Conservation (phyloP, 805 yeast genomes). For the Schwanniomyces vanrijiae region DNA sequence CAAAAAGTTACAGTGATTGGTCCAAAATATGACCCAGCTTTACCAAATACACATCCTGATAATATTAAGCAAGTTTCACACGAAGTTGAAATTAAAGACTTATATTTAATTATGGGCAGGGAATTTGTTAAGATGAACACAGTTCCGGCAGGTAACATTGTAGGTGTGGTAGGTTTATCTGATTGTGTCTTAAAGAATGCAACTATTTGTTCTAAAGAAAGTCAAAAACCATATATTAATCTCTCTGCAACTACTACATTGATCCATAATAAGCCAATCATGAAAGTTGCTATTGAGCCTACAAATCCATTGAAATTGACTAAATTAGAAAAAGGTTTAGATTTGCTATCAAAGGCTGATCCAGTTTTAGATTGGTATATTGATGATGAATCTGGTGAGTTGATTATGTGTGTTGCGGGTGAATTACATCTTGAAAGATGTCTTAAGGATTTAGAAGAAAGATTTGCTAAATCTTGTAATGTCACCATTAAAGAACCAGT, state of each 20-base stretch:
- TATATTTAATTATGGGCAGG: slow-evolving; percentile 88
- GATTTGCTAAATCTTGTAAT: slow-evolving; percentile 86
- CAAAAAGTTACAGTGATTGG: slow-evolving; percentile 75
- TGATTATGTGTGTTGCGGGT: slow-evolving; percentile 92
- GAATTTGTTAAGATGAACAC: slow-evolving; percentile 73
- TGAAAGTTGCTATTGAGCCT: slow-evolving; percentile 95
- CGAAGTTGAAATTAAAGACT: slow-evolving; percentile 60
- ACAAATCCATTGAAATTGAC: slow-evolving; percentile 79
- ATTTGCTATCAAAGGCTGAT: slow-evolving; percentile 80
- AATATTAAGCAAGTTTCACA: slow-evolving; percentile 55
- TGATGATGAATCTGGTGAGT: slow-evolving; percentile 86
- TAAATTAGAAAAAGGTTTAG: slow-evolving; percentile 74
- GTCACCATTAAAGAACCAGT: slow-evolving; percentile 86
- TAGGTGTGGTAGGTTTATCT: slow-evolving; percentile 90
- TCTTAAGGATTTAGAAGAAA: slow-evolving; percentile 80
- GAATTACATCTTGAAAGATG: slow-evolving; percentile 95
- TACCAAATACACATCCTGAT: slow-evolving; percentile 27
- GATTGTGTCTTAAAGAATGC: slow-evolving; percentile 84
- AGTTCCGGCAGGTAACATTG: slow-evolving; percentile 94
- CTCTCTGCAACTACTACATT: slow-evolving; percentile 48
- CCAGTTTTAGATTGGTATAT: slow-evolving; percentile 89
- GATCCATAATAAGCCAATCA: slow-evolving; percentile 78
- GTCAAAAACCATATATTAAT: slow-evolving; percentile 74
- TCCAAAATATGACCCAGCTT: slow-evolving; percentile 78
- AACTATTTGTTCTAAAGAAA: slow-evolving; percentile 59